phyloP scores from a whole-genome alignment of 1,284 basidiomycete genomes.

The Cronartium quercuum region DNA sequence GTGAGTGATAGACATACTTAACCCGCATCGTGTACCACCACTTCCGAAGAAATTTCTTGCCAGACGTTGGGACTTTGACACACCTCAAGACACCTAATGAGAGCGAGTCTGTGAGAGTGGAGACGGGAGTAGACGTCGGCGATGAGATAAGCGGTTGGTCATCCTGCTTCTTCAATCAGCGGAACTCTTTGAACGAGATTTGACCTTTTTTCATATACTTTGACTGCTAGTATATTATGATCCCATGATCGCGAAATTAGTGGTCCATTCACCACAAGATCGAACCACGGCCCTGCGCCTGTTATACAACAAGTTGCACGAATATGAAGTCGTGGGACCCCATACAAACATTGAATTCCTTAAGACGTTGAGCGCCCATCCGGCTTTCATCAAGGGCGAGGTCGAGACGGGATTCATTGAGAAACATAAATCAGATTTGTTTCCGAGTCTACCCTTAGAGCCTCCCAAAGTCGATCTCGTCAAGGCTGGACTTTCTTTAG shows the following conservation, averaged over 20 bases:
- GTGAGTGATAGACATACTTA: neutral
- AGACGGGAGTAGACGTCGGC: constrained; percentile 79
- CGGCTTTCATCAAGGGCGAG: constrained; percentile 69
- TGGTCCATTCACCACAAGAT: constrained; percentile 72
- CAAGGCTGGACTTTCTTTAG: constrained; percentile 6
- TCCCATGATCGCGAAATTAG: constrained; percentile 88
- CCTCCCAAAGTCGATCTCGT: constrained; percentile 12
- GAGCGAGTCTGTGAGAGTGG: constrained; percentile 68
- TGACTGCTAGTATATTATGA: constrained; percentile 62
- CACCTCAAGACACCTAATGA: constrained; percentile 59
- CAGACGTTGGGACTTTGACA: constrained; percentile 74
- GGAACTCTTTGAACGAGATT: neutral
- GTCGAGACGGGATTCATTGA: constrained; percentile 90
- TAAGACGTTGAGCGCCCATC: constrained; percentile 66
- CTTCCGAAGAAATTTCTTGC: constrained; percentile 64
- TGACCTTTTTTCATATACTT: neutral
- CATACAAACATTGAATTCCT: constrained; percentile 88
- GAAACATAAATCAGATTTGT: constrained; percentile 51
- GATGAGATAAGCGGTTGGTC: constrained; percentile 69
- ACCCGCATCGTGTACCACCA: neutral
- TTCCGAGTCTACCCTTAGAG: constrained; percentile 2
- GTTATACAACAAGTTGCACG: constrained; percentile 69
- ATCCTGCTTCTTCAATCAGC: neutral
- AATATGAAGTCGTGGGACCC: constrained; percentile 85
- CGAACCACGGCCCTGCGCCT: constrained; percentile 76